phyloP scores from a whole-genome alignment of 108 stramenopile genomes.

The Nitzschia sp. region DNA sequence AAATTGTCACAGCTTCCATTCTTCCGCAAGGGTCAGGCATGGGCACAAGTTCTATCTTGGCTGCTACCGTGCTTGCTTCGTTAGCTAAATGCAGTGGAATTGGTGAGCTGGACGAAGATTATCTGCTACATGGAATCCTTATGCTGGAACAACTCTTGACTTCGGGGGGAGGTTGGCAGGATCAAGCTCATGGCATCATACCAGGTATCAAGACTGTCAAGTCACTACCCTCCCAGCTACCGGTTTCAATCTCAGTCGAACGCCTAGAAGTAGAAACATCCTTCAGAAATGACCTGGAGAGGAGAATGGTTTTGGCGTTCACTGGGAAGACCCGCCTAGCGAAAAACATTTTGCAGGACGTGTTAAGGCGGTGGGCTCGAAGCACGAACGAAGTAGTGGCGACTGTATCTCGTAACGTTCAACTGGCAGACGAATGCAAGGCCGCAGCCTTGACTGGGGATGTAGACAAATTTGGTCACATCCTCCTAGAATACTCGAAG shows the following conservation, averaged over 20 bases:
- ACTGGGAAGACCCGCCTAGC: slow-evolving; percentile 83
- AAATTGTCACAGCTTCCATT: slow-evolving; percentile 63
- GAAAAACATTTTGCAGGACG: slow-evolving; percentile 76
- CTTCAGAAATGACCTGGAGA: slow-evolving; percentile 35
- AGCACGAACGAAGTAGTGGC: slow-evolving; percentile 55
- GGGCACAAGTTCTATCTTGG: slow-evolving; percentile 84
- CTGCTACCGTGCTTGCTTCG: slow-evolving; percentile 62
- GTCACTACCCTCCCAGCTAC: slow-evolving; percentile 39
- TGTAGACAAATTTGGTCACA: slow-evolving; percentile 49
- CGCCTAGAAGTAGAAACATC: slow-evolving; percentile 25
- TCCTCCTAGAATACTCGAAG: slow-evolving; percentile 67
- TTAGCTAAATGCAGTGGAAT: slow-evolving; percentile 59
- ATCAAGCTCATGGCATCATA: slow-evolving; percentile 74
- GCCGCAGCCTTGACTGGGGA: slow-evolving; percentile 48
- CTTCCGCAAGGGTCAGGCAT: slow-evolving; percentile 84
- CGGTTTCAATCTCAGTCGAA: slow-evolving; percentile 43
- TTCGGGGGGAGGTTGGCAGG: slow-evolving; percentile 91
- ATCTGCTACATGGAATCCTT: slow-evolving; percentile 56
- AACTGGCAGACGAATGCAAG: slow-evolving; percentile 49
- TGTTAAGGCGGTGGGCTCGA: slow-evolving; percentile 71
- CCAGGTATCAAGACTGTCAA: slow-evolving; percentile 64
- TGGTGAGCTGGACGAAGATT: slow-evolving; percentile 30
- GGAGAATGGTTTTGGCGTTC: slow-evolving; percentile 61
- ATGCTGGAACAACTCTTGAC: slow-evolving; percentile 78
- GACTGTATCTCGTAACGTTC: slow-evolving; percentile 63